These are phyloP conservation scores for Phaffia tasmanica DNA, from an alignment of 768 basidiomycete genomes.

Conservation along the genomic window DNA sequence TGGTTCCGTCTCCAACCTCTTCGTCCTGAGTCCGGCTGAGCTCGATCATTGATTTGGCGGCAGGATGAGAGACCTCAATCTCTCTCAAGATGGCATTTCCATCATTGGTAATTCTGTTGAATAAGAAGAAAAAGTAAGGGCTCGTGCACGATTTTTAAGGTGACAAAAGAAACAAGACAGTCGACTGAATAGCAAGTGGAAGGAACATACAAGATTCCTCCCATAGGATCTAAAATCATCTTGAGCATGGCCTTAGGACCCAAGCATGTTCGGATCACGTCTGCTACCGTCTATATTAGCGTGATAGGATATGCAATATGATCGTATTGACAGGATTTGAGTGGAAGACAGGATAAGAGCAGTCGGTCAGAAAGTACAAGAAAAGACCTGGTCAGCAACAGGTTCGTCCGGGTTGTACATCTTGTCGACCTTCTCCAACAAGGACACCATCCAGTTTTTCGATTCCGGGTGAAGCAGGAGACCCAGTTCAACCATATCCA, in stretches of 20 bases:
- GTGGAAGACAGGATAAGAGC: neutral
- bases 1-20: slow-evolving; percentile 97
- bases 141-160: neutral
- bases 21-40: slow-evolving; percentile 95
- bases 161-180: neutral
- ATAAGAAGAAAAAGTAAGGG: slow-evolving; percentile 3
- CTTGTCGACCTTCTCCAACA: neutral
- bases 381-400: no score
- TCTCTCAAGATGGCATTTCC: slow-evolving; percentile 98
- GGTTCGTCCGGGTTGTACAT: no score
- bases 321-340: neutral
- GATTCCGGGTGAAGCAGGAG: no score
- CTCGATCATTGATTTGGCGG: slow-evolving; percentile 99
- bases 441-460: neutral
- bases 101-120: slow-evolving; percentile 76
- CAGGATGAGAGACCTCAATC: slow-evolving; percentile 97
- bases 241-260: slow-evolving; percentile 98
- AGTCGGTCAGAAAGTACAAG: neutral
- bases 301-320: neutral
- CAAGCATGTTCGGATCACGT: slow-evolving; percentile 93
- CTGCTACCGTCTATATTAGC: slow-evolving; percentile 69
- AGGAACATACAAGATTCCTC: slow-evolving; percentile 70
- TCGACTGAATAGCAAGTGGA: neutral
- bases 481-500: neutral
- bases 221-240: slow-evolving; percentile 99